Conservation (phyloP, 371 early-diverging fungal species). For the Saksenaea vasiformis region DNA sequence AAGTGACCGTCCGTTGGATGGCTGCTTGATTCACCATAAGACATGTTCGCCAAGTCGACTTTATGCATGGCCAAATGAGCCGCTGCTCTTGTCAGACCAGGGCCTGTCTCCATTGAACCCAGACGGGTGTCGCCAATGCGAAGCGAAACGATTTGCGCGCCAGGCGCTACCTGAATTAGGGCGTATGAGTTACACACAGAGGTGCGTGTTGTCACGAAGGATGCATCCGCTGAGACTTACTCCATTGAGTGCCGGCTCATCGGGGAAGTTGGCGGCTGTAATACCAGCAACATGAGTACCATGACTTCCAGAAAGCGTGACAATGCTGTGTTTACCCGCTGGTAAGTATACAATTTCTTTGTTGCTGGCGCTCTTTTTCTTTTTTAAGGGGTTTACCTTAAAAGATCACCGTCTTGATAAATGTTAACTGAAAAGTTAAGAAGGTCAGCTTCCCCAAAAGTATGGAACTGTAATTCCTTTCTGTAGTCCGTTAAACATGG, state of each 20-base stretch:
- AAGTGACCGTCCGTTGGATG: slow-evolving; percentile 80
- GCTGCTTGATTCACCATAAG: slow-evolving; percentile 86
- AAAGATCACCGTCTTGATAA: slow-evolving; percentile 80
- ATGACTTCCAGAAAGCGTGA: slow-evolving; percentile 82
- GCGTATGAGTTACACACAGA: background rate
- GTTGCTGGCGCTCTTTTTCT: background rate
- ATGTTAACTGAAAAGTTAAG: slow-evolving; percentile 91
- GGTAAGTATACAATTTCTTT: background rate
- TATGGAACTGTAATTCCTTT: slow-evolving; percentile 74
- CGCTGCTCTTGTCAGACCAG: slow-evolving; percentile 84
- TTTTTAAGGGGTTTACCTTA: slow-evolving; percentile 42
- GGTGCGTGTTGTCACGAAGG: background rate
- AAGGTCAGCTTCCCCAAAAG: slow-evolving; percentile 77
- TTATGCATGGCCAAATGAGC: slow-evolving; percentile 75
- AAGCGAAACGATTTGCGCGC: slow-evolving; percentile 90
- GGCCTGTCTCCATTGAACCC: slow-evolving; percentile 85
- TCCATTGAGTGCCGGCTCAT: slow-evolving; percentile 85
- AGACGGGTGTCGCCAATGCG: slow-evolving; percentile 93
- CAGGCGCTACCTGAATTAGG: slow-evolving; percentile 72
- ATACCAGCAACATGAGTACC: slow-evolving; percentile 96
- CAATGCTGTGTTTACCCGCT: slow-evolving; percentile 58
- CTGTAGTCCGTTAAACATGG: slow-evolving; percentile 75
- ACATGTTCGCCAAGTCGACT: slow-evolving; percentile 94
- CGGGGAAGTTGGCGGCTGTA: slow-evolving; percentile 80
- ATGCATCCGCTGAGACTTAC: slow-evolving; percentile 37